Evolutionary conservation across 306 rosid species (phyloP).

Genomic region (Arachis stenosperma): DNA sequence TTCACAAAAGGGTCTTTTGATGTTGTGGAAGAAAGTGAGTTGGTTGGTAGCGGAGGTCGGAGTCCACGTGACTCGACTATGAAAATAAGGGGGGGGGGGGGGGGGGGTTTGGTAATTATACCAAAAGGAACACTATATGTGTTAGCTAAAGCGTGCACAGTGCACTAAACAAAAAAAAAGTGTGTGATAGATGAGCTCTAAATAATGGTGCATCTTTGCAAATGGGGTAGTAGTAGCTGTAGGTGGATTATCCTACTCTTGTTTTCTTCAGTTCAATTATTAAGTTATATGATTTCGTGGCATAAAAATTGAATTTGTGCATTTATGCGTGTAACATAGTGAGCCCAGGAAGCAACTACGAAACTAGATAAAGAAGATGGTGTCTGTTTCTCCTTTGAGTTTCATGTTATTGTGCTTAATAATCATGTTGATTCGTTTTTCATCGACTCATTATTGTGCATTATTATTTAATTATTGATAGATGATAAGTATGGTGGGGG

Average conservation of each 20-base stretch:
- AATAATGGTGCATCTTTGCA: not conserved
- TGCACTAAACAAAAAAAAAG: not conserved
- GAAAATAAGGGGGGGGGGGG: not conserved
- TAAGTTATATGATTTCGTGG: not conserved
- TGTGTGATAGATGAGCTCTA: not conserved
- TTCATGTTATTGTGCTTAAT: not conserved
- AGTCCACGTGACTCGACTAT: not conserved
- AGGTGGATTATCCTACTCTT: not conserved
- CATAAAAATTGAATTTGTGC: not conserved
- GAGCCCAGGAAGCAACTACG: not conserved
- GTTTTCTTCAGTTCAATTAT: constrained; percentile 31
- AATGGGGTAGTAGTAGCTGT: constrained; percentile 3
- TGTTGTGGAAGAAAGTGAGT: constrained; percentile 1
- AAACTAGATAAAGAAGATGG: not conserved
- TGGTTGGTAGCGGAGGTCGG: constrained; percentile 5
- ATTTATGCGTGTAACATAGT: not conserved
- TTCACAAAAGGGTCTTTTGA: not conserved
- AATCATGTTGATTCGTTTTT: not conserved
- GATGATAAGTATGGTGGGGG: not conserved
- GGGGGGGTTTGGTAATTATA: constrained; percentile 11
- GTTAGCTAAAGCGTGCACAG: not conserved
- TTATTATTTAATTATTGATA: not conserved
- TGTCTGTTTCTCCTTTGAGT: not conserved
- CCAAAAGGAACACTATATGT: constrained; percentile 13
- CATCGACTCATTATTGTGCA: not conserved